A percentile compares a stretch with the other conserved stretches of the same genome.
phyloP scores from a whole-genome alignment of 2,329 filamentous ascomycete species.

The Alternaria dauci region DNA sequence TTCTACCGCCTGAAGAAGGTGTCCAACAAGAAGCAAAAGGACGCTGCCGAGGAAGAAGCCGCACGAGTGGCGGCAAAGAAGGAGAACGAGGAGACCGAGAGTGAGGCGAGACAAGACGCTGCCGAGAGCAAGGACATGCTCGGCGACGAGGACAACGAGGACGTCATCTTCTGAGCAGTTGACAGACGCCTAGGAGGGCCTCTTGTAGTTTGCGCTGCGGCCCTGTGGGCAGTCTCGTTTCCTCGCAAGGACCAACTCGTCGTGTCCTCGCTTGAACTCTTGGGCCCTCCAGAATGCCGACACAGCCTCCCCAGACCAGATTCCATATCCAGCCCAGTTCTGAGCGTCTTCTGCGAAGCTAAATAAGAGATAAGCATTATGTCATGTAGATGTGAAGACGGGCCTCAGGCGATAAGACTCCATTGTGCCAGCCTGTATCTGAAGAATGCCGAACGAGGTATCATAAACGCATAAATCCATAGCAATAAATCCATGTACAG shows the following conservation, averaged over 20 bases:
- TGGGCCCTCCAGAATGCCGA: slow-evolving; percentile 3
- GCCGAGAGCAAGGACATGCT: slow-evolving; percentile 70
- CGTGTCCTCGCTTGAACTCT: slow-evolving; percentile 7
- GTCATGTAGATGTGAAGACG: slow-evolving; percentile 16
- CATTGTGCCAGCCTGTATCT: slow-evolving; percentile 18
- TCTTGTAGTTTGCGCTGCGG: not conserved
- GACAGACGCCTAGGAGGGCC: not conserved
- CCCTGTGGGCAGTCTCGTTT: not conserved
- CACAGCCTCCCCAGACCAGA: not conserved
- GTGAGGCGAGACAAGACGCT: slow-evolving; percentile 37
- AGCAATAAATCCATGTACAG: slow-evolving; percentile 30
- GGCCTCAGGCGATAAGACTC: slow-evolving; percentile 18
- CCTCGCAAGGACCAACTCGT: not conserved
- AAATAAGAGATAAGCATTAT: slow-evolving; percentile 17
- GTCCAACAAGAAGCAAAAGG: slow-evolving; percentile 72
- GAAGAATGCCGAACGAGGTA: slow-evolving; percentile 26
- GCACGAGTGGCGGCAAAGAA: slow-evolving; percentile 49
- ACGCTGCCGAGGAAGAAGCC: slow-evolving; percentile 53
- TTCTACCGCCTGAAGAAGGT: slow-evolving; percentile 98
- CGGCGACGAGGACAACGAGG: slow-evolving; percentile 78
- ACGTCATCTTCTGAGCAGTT: slow-evolving; percentile 77
- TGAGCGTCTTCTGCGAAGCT: not conserved
- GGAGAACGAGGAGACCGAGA: slow-evolving; percentile 37
- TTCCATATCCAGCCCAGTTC: not conserved
- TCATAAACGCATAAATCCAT: slow-evolving; percentile 34